Conservation (phyloP, 129 eudicot species). For the Centrapalus pauciflorus region DNA sequence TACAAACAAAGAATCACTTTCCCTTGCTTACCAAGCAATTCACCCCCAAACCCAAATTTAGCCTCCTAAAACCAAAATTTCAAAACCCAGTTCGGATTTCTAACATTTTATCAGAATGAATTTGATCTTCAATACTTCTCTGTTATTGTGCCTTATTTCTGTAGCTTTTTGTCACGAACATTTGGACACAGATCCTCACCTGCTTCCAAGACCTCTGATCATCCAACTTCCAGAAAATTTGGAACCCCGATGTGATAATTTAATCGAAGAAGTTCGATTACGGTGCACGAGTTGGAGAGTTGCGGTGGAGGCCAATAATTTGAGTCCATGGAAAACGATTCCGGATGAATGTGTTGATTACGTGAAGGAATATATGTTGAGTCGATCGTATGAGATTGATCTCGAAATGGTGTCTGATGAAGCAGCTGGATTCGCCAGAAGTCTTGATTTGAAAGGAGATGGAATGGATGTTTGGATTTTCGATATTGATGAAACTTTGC, state of each 20-base stretch:
- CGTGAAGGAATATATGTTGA: conserved; percentile 54
- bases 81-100: neutral
- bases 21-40: conserved; percentile 17
- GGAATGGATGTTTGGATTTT: conserved; percentile 86
- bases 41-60: neutral
- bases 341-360: conserved; percentile 71
- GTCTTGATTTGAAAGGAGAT: conserved; percentile 42
- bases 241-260: conserved; percentile 3
- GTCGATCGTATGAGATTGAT: conserved; percentile 45
- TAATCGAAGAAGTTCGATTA: conserved; percentile 23
- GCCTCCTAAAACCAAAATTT: neutral
- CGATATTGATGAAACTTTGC: conserved; percentile 90
- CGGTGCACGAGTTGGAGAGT: conserved; percentile 82
- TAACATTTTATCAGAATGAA: neutral
- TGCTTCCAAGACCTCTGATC: conserved; percentile 41
- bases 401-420: conserved; percentile 58
- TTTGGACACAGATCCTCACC: conserved; percentile 4
- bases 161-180: neutral
- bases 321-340: conserved; percentile 78
- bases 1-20: conserved; percentile 6
- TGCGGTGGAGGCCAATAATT: conserved; percentile 72
- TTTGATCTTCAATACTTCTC: neutral
- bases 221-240: conserved; percentile 26
- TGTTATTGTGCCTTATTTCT: neutral
- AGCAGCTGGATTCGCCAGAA: conserved; percentile 44